These are phyloP conservation scores for Apium graveolens DNA, from an alignment of 129 eudicot genomes.

Conservation along the genomic window DNA sequence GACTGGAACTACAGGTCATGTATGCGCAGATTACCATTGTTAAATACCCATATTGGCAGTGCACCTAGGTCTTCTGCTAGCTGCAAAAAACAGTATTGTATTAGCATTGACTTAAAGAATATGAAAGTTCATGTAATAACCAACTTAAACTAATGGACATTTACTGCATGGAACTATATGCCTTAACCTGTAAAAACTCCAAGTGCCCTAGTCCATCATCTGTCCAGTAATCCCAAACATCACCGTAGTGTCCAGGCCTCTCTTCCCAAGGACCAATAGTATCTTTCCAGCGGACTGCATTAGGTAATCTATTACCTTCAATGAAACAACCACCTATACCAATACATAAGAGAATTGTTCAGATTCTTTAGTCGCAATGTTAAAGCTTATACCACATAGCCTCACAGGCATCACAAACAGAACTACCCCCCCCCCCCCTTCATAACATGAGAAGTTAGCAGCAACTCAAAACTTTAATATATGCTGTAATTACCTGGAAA, in stretches of 20 bases:
- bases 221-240: slow-evolving; percentile 93
- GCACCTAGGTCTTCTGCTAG: slow-evolving; percentile 94
- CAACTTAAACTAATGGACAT: neutral
- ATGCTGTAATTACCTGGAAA: slow-evolving; percentile 62
- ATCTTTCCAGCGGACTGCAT: slow-evolving; percentile 91
- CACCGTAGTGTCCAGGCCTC: slow-evolving; percentile 89
- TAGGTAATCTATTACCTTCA: slow-evolving; percentile 61
- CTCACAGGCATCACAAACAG: neutral
- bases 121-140: neutral
- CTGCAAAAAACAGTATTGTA: slow-evolving; percentile 30
- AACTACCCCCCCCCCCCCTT: neutral
- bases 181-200: slow-evolving; percentile 73
- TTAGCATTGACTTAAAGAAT: neutral
- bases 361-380: neutral
- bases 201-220: slow-evolving; percentile 95
- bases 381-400: neutral
- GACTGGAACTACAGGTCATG: neutral
- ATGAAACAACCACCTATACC: slow-evolving; percentile 78
- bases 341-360: neutral
- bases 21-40: slow-evolving; percentile 48
- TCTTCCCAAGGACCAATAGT: slow-evolving; percentile 90
- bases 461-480: neutral
- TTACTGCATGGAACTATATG: neutral
- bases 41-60: slow-evolving; percentile 85
- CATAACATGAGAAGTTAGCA: neutral